Conservation (phyloP, 2,329 filamentous ascomycete species). For the Cladobotryum protrusum region DNA sequence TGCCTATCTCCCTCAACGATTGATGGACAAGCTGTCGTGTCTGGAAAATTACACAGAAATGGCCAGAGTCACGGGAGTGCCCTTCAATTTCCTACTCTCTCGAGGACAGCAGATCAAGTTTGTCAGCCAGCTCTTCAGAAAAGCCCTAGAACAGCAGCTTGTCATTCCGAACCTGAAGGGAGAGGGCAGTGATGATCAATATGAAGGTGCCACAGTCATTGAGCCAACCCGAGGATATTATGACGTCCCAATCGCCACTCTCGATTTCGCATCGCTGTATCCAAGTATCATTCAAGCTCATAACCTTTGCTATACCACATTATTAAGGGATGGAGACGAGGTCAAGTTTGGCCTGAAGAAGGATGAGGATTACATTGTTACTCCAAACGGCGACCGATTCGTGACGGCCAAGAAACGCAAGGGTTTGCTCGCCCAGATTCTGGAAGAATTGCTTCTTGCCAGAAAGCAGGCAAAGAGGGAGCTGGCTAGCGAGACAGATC, state of each 20-base stretch:
- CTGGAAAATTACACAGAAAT: conserved; percentile 99
- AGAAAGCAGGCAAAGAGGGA: conserved; percentile 94
- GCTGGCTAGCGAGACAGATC: conserved; percentile 79
- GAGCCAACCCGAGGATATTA: conserved; percentile 93
- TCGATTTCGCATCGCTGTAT: conserved; percentile 98
- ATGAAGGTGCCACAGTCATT: conserved; percentile 96
- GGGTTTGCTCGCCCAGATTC: conserved; percentile 86
- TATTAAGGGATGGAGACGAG: conserved; percentile 65
- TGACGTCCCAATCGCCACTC: conserved; percentile 86
- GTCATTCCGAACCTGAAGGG: conserved; percentile 83
- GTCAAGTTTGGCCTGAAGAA: conserved; percentile 73
- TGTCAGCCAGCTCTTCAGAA: conserved; percentile 92
- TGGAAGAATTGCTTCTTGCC: conserved; percentile 85
- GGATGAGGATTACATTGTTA: conserved; percentile 93
- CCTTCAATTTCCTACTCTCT: conserved; percentile 88
- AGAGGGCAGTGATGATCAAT: conserved; percentile 74
- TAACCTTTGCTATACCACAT: conserved; percentile 94
- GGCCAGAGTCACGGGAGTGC: conserved; percentile 97
- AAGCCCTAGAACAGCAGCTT: conserved; percentile 85
- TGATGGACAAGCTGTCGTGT: conserved; percentile 97
- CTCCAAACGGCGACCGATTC: conserved; percentile 90
- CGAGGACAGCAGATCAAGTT: conserved; percentile 97
- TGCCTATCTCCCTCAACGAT: conserved; percentile 84
- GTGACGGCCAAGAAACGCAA: conserved; percentile 84
- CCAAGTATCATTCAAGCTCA: conserved; percentile 98